Base-by-base conservation (phyloP, 2,329 filamentous ascomycete species). In the Eurotiales sp. region DNA sequence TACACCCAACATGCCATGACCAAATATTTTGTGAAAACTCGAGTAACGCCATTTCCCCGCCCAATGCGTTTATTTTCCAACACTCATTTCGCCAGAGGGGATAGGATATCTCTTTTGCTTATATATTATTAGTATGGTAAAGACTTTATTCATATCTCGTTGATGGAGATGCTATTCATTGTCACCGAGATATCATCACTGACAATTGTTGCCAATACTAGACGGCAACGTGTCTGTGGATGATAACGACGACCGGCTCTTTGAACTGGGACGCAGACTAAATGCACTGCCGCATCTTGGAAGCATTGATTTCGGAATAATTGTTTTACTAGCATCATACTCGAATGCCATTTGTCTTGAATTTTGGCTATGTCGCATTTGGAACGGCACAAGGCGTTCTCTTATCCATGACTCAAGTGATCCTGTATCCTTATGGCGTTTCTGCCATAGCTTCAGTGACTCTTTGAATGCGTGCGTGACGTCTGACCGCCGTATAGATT, bases 391-490 rank as follows among this genome's bases (percentile, higher is more conserved):
- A 43, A 69, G 62, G 62, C 65, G 72, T 46, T 73, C 71, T 43
- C 69, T 68, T 1, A 74, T 50, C 19, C 65, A 59, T 11, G 62
- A 61, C 29, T 66, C 64, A 6, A 73, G 54, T 49, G 64, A 55
- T 0, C 71, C 66, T 54, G 66, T 62, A 37, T 74, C 71, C 36
- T 63, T 65, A 50, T 72, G 67, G 10, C 65, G 65, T 32, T 22
- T 37, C 21, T 68, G 64, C 68, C 71, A 74, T 53, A 69, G 64
- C 10, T 65, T 68, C 8, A 58, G 58, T 1, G 71, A 71, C 8
- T 66, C 61, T 47, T 68, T 69, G 56, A 72, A 73, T 2, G 72
- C 72, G 12, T 60, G 57, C 34, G 67, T 64, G 49, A 74, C 67
- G 8, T 64, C 65, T 8, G 65, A 58, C 8, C 72, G 62, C 10